These are phyloP conservation scores for Dispira parvispora DNA, from an alignment of 192 early-diverging fungal species.

Conservation along the genomic window DNA sequence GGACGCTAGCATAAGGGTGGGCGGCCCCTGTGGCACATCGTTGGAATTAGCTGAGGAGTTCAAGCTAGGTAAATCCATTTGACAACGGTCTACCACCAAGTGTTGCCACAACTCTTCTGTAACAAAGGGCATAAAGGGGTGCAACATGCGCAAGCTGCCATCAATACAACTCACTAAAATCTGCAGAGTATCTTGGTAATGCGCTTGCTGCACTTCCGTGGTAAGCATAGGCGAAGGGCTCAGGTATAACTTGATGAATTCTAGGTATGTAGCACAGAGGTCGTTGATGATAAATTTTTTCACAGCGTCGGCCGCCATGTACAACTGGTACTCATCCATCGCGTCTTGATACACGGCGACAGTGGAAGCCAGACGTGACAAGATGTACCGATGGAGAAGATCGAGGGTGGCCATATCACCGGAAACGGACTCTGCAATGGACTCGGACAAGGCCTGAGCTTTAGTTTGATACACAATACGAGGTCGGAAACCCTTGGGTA, in stretches of 20 bases:
- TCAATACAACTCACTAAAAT: constrained; percentile 92
- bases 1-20: not conserved
- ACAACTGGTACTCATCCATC: constrained; percentile 75
- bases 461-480: constrained; percentile 33
- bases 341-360: constrained; percentile 54
- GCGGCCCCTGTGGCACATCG: not conserved
- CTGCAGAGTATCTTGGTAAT: constrained; percentile 49
- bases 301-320: constrained; percentile 70
- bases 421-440: not conserved
- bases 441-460: not conserved
- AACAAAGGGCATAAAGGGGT: constrained; percentile 98
- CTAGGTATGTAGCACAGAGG: constrained; percentile 92
- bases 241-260: constrained; percentile 79
- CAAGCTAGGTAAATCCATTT: not conserved
- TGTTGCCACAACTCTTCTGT: constrained; percentile 98
- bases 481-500: constrained; percentile 33
- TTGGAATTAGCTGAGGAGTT: not conserved
- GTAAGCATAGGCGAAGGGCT: constrained; percentile 44
- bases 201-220: constrained; percentile 25
- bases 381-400: constrained; percentile 81
- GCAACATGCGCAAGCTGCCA: constrained; percentile 72
- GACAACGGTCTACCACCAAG: constrained; percentile 22
- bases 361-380: constrained; percentile 73
- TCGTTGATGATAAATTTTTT: constrained; percentile 93
- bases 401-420: constrained; percentile 14